Evolutionary conservation across 257 asterid genomes (phyloP), one percentile per base, ranked within the genome.

Genomic region (Nicotiana noctiflora): DNA sequence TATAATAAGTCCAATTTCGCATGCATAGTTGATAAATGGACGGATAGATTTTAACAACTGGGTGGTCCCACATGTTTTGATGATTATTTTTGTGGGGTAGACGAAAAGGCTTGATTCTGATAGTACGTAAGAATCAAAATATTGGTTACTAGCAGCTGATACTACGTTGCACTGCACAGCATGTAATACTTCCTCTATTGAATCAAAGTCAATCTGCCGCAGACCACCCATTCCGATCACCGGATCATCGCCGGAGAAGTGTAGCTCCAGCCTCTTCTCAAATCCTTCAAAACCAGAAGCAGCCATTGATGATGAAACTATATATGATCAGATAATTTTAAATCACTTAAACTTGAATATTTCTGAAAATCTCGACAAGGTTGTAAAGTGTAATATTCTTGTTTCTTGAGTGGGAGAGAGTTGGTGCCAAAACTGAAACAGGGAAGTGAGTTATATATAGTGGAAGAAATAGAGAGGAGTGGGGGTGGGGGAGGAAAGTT

Each of bases 11-110:
- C 98, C 99, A 81, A 96, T 56, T 9, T 84, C 51, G 1, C 44
- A 37, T 1, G 92, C 98, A 34, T 85, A 88, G 40, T 84, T 89
- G 79, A 88, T 83, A 84, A 96, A 53, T 5, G 89, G 98, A 23
- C 85, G 91, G 79, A 92, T 85, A 3, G 98, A 91, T 83, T 90
- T 89, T 83, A 96, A 91, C 44, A 96, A 81, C 85, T 91, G 97
- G 2, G 90, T 95, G 37, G 97, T 95, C 90, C 99, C 99, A 87
- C 99, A 95, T 1, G 99, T 95, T 87, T 95, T 95, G 93, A 95
- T 92, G 84, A 95, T 91, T 85, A 95, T 89, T 80, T 92, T 93
- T 3, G 91, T 87, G 2, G 97, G 97, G 89, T 95, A 95, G 3
- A 95, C 97, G 34, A 93, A 93, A 2, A 95, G 88, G 80, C 98